These are phyloP conservation scores for Peronospora belbahrii DNA, from an alignment of 352 stramenopile genomes.

Conservation along the genomic window DNA sequence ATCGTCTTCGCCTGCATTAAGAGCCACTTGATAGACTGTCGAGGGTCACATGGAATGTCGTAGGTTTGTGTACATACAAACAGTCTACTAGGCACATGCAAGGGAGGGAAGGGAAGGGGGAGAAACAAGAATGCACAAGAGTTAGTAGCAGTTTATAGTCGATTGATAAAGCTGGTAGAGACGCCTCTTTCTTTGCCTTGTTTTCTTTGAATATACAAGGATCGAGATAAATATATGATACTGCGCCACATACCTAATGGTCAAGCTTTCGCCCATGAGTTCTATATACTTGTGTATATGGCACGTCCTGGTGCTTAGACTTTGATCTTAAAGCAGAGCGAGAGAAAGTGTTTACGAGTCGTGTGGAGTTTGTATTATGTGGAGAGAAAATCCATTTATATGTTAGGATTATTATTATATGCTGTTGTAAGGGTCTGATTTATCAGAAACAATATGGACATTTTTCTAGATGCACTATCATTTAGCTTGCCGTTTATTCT, in stretches of 20 bases:
- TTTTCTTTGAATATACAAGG: no score
- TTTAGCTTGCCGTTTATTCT: slow-evolving; percentile 5
- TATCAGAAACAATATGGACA: slow-evolving; percentile 1
- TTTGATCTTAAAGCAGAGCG: no score
- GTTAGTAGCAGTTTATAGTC: no score
- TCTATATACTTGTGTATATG: not conserved
- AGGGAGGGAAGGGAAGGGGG: no score
- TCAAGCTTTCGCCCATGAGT: slow-evolving; percentile 39
- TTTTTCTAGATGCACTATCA: not conserved
- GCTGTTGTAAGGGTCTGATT: slow-evolving; percentile 21
- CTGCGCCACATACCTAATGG: slow-evolving; percentile 45
- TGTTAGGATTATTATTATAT: slow-evolving; percentile 5
- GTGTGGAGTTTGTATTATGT: no score
- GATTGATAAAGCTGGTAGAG: not conserved
- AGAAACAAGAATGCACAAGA: no score
- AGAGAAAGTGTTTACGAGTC: no score
- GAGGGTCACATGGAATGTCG: slow-evolving; percentile 74
- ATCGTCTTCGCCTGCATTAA: slow-evolving; percentile 73
- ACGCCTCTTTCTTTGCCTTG: not conserved
- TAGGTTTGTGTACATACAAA: slow-evolving; percentile 79
- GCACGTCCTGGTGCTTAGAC: not conserved
- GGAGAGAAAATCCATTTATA: slow-evolving; percentile 9
- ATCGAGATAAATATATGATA: no score
- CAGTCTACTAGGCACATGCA: slow-evolving; percentile 32
- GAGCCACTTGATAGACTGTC: slow-evolving; percentile 62